Percentiles rank a stretch among this genome's conserved stretches.
Conservation (phyloP, 176 grass and related monocot species). For the Cenchrus americanus region DNA sequence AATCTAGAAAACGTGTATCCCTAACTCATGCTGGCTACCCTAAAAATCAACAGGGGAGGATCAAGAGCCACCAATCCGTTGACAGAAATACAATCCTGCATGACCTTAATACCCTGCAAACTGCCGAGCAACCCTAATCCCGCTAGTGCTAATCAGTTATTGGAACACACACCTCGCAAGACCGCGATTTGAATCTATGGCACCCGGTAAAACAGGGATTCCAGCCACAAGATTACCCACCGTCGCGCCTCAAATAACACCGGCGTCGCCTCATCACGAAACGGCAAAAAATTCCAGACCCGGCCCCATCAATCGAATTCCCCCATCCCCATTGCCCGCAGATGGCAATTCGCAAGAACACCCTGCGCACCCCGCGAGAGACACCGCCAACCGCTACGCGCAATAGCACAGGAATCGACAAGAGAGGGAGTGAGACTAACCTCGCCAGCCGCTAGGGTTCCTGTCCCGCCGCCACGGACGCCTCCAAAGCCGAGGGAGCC, state of each 20-base stretch:
- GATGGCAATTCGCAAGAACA: background rate
- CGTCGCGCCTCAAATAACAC: background rate
- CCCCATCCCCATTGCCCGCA: background rate
- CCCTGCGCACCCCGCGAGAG: background rate
- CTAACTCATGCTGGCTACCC: background rate
- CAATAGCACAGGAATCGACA: background rate
- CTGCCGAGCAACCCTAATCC: background rate
- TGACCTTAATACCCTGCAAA: background rate
- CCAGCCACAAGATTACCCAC: background rate
- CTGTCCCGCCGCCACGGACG: background rate
- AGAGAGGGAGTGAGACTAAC: background rate
- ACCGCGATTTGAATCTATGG: constrained; percentile 11
- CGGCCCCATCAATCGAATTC: background rate
- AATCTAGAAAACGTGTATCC: constrained; percentile 6
- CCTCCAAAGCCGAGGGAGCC: background rate
- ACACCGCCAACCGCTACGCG: too few species aligned
- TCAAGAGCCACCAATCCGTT: background rate
- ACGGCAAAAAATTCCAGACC: background rate
- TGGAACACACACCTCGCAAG: background rate
- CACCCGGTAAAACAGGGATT: background rate
- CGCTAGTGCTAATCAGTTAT: background rate
- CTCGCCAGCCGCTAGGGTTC: constrained; percentile 32
- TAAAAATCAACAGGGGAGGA: background rate
- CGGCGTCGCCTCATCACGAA: background rate
- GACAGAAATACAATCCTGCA: background rate